Percentiles rank a stretch among this genome's conserved stretches.
These are phyloP conservation scores for Panellus pusillus DNA, from an alignment of 768 basidiomycete genomes.

Conservation along the genomic window DNA sequence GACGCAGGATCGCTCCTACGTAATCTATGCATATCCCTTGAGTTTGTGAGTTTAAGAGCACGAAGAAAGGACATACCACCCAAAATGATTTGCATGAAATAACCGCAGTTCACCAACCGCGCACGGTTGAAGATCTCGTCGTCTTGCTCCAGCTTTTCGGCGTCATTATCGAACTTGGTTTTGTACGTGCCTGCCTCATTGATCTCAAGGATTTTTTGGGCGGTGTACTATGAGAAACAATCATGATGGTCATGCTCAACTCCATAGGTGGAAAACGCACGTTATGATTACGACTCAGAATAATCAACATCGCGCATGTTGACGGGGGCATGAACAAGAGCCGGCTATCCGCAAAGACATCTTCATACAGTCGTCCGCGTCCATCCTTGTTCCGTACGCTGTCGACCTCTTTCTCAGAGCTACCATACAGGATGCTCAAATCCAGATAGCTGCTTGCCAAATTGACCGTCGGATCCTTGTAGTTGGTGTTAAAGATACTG, in stretches of 20 bases:
- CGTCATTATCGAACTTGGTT: constrained; percentile 24
- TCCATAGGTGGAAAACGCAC: constrained; percentile 35
- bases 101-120: constrained; percentile 71
- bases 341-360: constrained; percentile 68
- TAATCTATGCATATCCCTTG: constrained; percentile 46
- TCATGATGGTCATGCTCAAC: too few relatives aligned
- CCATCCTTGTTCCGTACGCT: constrained; percentile 63
- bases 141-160: constrained; percentile 49
- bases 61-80: constrained; percentile 35
- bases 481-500: constrained; percentile 63
- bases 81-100: constrained; percentile 69
- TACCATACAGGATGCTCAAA: constrained; percentile 73
- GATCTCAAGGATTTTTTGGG: constrained; percentile 63
- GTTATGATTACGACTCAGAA: constrained; percentile 75
- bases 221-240: constrained; percentile 53
- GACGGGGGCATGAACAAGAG: constrained; percentile 74
- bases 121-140: constrained; percentile 77
- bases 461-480: constrained; percentile 53
- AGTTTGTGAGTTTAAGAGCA: not conserved
- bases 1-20: constrained; percentile 70
- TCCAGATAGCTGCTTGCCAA: constrained; percentile 74
- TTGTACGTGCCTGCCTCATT: constrained; percentile 60
- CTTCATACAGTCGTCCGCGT: constrained; percentile 63
- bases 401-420: constrained; percentile 44
- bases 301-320: constrained; percentile 62